Evolutionary conservation across 768 basidiomycete species (phyloP).

Genomic region (Suillus brevipes): DNA sequence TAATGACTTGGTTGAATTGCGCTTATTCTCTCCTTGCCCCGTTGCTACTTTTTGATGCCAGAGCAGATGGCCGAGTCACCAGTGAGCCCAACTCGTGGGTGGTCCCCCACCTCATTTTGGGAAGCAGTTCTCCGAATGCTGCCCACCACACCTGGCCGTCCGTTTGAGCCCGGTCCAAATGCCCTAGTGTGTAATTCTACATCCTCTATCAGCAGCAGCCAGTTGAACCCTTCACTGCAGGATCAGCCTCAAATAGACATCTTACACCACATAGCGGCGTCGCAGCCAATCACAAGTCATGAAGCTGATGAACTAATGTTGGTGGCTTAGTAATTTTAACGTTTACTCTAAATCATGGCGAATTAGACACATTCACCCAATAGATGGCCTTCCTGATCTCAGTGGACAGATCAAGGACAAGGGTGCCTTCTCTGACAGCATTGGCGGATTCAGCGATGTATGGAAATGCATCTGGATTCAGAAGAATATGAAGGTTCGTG

Average conservation of each 20-base stretch:
- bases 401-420: slow-evolving; percentile 19
- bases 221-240: neutral
- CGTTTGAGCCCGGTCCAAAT: neutral
- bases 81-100: neutral
- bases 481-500: neutral
- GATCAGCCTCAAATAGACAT: neutral
- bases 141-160: neutral
- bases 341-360: neutral
- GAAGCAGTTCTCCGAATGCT: neutral
- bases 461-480: slow-evolving; percentile 38
- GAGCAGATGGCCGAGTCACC: neutral
- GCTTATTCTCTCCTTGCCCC: neutral
- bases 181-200: neutral
- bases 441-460: slow-evolving; percentile 47
- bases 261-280: neutral
- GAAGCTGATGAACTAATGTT: neutral
- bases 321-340: neutral
- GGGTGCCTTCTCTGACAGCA: slow-evolving; percentile 34
- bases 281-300: neutral
- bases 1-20: neutral
- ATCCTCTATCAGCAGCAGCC: neutral
- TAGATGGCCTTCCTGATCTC: slow-evolving; percentile 4
- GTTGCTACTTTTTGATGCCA: neutral
- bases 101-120: neutral
- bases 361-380: neutral